Evolutionary conservation across 352 stramenopile genomes (phyloP).

Genomic region (Phytopythium litorale): DNA sequence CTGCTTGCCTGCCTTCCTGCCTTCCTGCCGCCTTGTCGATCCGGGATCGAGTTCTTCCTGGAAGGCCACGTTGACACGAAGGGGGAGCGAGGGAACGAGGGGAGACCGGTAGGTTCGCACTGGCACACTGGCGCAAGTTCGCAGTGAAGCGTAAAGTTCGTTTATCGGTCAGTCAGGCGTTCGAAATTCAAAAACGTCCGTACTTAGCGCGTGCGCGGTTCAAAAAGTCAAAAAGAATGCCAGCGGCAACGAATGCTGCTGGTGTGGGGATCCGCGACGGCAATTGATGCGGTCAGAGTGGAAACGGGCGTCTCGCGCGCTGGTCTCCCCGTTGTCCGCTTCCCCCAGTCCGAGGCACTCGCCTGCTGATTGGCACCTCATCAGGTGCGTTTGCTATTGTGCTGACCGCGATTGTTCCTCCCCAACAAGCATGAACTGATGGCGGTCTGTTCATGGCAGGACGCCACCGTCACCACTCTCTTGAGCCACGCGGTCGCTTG

Average conservation of each 20-base stretch:
- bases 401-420: not conserved
- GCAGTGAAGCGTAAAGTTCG: not conserved
- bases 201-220: not conserved
- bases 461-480: not conserved
- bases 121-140: not conserved
- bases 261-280: not conserved
- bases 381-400: not conserved
- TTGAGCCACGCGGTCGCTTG: not conserved
- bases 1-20: not conserved
- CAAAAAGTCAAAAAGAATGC: conserved; percentile 1
- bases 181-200: conserved; percentile 9
- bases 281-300: conserved; percentile 12
- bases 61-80: too few species aligned
- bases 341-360: not conserved
- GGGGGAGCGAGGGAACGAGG: too few species aligned
- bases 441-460: not conserved
- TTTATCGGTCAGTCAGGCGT: not conserved
- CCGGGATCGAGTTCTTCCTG: too few species aligned
- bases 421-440: not conserved
- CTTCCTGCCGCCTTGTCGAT: not conserved
- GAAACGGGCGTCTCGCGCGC: conserved; percentile 20
- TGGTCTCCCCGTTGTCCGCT: not conserved
- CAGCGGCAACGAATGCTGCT: not conserved
- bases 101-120: not conserved
- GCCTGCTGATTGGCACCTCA: not conserved